phyloP scores from a whole-genome alignment of 768 basidiomycete genomes.

The Trametes villosa region DNA sequence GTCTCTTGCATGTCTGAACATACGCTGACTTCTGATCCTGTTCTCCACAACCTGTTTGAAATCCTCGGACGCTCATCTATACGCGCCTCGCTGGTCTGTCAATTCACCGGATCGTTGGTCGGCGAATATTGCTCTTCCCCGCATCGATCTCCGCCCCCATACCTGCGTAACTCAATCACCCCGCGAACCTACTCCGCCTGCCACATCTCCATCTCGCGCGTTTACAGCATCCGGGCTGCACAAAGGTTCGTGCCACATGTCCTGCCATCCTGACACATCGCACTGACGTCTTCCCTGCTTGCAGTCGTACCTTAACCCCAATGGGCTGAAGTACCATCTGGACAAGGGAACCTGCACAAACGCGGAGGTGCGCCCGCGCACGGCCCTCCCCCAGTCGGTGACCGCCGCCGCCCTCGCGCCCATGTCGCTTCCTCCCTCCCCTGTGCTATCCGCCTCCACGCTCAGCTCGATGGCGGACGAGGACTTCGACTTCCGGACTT shows the following conservation, averaged over 20 bases:
- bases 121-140: not conserved
- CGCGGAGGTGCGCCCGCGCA: conserved; percentile 23
- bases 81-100: too few relatives aligned
- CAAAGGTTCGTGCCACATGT: conserved; percentile 46
- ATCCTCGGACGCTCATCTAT: too few relatives aligned
- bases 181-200: conserved; percentile 5
- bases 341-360: conserved; percentile 66
- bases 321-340: conserved; percentile 69
- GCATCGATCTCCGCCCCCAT: conserved; percentile 1
- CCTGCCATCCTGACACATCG: not conserved
- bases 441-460: not conserved
- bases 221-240: conserved; percentile 47
- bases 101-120: not conserved
- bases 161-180: conserved; percentile 3
- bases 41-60: not conserved
- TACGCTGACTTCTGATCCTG: conserved; percentile 2
- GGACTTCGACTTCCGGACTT: not conserved
- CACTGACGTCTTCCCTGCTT: not conserved
- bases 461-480: not conserved
- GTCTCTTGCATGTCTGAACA: not conserved
- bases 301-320: conserved; percentile 66
- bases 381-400: conserved; percentile 12
- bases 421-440: not conserved
- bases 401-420: conserved; percentile 6
- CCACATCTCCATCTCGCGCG: not conserved